Conservation (phyloP, 148 eudicot species). For the Rhododendron griersonianum region DNA sequence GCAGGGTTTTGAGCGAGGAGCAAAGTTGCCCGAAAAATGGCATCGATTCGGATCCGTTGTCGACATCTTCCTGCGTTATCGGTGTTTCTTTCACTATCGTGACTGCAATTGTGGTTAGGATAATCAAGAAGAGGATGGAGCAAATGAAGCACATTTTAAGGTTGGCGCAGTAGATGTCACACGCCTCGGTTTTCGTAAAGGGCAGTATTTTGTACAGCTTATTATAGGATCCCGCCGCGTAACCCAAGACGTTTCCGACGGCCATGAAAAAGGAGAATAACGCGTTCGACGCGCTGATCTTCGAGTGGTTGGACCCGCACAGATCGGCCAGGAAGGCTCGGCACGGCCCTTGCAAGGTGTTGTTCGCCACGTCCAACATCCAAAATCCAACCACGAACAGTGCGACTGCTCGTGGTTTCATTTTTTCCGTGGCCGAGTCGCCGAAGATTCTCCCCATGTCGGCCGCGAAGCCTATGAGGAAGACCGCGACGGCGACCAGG, state of each 20-base stretch:
- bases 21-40: constrained; percentile 13
- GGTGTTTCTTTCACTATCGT: constrained; percentile 30
- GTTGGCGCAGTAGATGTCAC: constrained; percentile 81
- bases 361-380: constrained; percentile 82
- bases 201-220: constrained; percentile 45
- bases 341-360: constrained; percentile 64
- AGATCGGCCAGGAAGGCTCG: constrained; percentile 79
- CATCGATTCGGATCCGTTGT: background rate
- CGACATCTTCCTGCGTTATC: background rate
- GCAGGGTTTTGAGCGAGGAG: constrained; percentile 17
- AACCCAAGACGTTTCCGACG: constrained; percentile 70
- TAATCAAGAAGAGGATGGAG: constrained; percentile 40
- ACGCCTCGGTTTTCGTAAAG: constrained; percentile 54
- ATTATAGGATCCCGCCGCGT: constrained; percentile 66
- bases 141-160: constrained; percentile 69
- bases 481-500: constrained; percentile 45
- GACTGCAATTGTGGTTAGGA: constrained; percentile 35
- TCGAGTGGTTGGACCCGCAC: constrained; percentile 31
- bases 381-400: constrained; percentile 78
- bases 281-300: constrained; percentile 44
- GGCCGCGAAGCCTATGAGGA: constrained; percentile 72
- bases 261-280: constrained; percentile 72
- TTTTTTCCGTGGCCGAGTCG: constrained; percentile 22
- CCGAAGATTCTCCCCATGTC: constrained; percentile 60
- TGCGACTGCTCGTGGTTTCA: constrained; percentile 64